Evolutionary conservation across 164 flowering plant species (phyloP).

Genomic region (grape (Vitis vinifera)): DNA sequence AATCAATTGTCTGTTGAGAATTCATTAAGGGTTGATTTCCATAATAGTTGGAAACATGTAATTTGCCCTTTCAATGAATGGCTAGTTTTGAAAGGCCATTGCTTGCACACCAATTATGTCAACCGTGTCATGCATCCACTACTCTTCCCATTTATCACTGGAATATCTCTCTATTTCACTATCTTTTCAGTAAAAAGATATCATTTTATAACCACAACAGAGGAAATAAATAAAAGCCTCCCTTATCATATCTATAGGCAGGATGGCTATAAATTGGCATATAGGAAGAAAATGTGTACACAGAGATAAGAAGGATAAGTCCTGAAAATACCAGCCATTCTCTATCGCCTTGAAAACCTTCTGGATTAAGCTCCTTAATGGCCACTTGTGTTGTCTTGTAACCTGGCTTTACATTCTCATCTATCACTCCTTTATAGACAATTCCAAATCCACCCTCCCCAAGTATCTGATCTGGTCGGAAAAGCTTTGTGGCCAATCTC

Average conservation of each 20-base stretch:
- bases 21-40: too few species aligned
- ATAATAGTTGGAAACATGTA: too few species aligned
- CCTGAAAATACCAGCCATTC: constrained; percentile 85
- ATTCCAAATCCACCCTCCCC: constrained; percentile 98
- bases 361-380: constrained; percentile 81
- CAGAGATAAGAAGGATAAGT: constrained; percentile 4
- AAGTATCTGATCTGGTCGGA: constrained; percentile 75
- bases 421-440: constrained; percentile 86
- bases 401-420: constrained; percentile 74
- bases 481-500: constrained; percentile 79
- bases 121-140: background rate
- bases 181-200: background rate
- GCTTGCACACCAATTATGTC: background rate
- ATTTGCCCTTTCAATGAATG: background rate
- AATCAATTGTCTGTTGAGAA: too few species aligned
- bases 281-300: background rate
- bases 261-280: background rate
- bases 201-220: background rate
- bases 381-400: constrained; percentile 70
- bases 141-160: background rate
- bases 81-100: background rate
- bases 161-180: background rate
- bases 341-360: constrained; percentile 86
- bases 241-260: too few species aligned
- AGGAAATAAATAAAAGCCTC: too few species aligned